A percentile compares a stretch with the other conserved stretches of the same genome.
Conservation (phyloP, 805 yeast species). For the Kluyveromyces wickerhamii region DNA sequence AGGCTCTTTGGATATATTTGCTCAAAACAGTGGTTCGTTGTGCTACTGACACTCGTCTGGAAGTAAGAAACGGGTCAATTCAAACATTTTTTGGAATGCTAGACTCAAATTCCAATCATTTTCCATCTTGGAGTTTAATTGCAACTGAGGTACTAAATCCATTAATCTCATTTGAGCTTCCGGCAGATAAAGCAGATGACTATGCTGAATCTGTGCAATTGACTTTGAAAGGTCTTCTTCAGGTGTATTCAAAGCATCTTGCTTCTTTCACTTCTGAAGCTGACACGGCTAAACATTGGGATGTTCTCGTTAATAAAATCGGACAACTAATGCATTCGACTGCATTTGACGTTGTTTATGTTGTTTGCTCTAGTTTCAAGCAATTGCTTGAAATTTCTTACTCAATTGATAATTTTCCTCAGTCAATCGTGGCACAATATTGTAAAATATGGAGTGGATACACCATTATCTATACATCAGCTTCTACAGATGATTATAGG, state of each 20-base stretch:
- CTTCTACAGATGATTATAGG: slow-evolving; percentile 19
- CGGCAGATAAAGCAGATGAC: slow-evolving; percentile 30
- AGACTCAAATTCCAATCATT: slow-evolving; percentile 55
- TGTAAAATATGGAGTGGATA: slow-evolving; percentile 45
- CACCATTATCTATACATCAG: slow-evolving; percentile 38
- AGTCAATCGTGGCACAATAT: slow-evolving; percentile 28
- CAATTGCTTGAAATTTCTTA: slow-evolving; percentile 42
- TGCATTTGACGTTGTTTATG: slow-evolving; percentile 36
- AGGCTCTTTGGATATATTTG: slow-evolving; percentile 56
- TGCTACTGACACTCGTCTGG: slow-evolving; percentile 58
- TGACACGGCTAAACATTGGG: slow-evolving; percentile 42
- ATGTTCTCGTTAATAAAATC: slow-evolving; percentile 43
- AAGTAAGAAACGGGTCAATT: slow-evolving; percentile 82
- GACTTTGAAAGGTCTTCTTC: slow-evolving; percentile 57
- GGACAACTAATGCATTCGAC: slow-evolving; percentile 33
- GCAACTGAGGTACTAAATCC: slow-evolving; percentile 54
- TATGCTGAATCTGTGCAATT: slow-evolving; percentile 57
- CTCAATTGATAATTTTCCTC: slow-evolving; percentile 28
- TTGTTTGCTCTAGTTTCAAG: slow-evolving; percentile 49
- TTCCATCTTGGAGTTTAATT: slow-evolving; percentile 63
- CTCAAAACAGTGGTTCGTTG: slow-evolving; percentile 54
- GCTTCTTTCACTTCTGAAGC: slow-evolving; percentile 25
- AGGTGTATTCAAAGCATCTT: slow-evolving; percentile 49
- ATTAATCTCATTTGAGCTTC: slow-evolving; percentile 30
- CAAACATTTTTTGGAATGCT: slow-evolving; percentile 81